Evolutionary conservation across 495 filamentous ascomycete genomes (phyloP).

Genomic region (Xylaria grammica): DNA sequence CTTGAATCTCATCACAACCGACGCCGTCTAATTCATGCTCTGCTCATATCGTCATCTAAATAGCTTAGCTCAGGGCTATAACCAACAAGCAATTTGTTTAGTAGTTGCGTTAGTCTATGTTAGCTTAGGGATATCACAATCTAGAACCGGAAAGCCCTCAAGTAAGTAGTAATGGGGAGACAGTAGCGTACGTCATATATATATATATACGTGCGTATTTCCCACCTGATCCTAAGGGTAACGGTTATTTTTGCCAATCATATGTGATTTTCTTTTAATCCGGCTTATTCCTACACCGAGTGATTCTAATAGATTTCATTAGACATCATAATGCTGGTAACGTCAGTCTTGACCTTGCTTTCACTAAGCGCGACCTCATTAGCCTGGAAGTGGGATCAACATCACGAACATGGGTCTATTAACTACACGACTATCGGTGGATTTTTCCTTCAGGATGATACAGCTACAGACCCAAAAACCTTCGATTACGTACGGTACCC

Average conservation of each 20-base stretch:
- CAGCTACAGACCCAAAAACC: slow-evolving; percentile 60
- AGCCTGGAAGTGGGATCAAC: slow-evolving; percentile 17
- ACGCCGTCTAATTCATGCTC: background rate
- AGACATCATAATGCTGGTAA: background rate
- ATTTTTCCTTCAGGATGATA: slow-evolving; percentile 74
- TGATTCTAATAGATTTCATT: background rate
- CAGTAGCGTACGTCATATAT: background rate
- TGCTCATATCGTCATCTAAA: background rate
- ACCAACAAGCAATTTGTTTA: background rate
- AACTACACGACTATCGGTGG: slow-evolving; percentile 70
- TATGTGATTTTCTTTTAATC: background rate
- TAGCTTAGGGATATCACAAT: background rate
- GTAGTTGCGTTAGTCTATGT: background rate
- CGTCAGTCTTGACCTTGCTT: slow-evolving; percentile 13
- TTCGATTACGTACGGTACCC: slow-evolving; percentile 67
- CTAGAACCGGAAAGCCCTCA: background rate
- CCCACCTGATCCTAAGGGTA: background rate
- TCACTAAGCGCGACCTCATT: slow-evolving; percentile 21
- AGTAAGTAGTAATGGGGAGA: slow-evolving; percentile 2
- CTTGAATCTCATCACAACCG: background rate
- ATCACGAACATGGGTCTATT: slow-evolving; percentile 39
- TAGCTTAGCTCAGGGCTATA: background rate
- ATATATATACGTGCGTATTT: background rate
- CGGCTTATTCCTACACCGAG: background rate
- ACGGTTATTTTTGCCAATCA: background rate